Evolutionary conservation across 805 yeast genomes (phyloP).

Genomic region (Saturnispora dispora): DNA sequence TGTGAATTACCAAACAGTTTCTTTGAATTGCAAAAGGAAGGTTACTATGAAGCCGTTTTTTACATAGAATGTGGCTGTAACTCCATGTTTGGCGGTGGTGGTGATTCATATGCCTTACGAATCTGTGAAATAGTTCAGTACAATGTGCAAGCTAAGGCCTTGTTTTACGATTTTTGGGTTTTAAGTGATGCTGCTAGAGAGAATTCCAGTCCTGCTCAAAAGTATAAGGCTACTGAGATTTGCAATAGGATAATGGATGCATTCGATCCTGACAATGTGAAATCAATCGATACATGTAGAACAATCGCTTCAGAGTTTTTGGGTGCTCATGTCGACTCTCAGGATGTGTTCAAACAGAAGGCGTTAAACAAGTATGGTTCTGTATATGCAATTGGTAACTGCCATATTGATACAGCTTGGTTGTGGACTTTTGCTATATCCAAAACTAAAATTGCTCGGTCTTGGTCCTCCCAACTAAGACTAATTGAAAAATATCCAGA

Average conservation of each 20-base stretch:
- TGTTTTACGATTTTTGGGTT: constrained; percentile 77
- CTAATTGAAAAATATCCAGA: constrained; percentile 85
- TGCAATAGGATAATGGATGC: constrained; percentile 75
- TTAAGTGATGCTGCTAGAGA: constrained; percentile 89
- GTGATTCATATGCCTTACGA: constrained; percentile 54
- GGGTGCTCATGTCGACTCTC: constrained; percentile 57
- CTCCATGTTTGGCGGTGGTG: constrained; percentile 74
- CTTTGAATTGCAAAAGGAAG: constrained; percentile 21
- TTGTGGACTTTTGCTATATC: constrained; percentile 99
- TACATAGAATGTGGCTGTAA: constrained; percentile 89
- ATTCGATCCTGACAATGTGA: constrained; percentile 63
- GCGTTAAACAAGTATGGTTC: constrained; percentile 34
- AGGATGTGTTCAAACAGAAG: constrained; percentile 48
- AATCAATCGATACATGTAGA: constrained; percentile 54
- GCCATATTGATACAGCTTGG: constrained; percentile 99
- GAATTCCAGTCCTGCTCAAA: constrained; percentile 65
- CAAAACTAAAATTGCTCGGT: constrained; percentile 81
- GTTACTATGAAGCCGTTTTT: constrained; percentile 47
- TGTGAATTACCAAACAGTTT: constrained; percentile 56
- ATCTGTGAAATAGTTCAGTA: constrained; percentile 77
- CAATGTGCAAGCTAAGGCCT: constrained; percentile 67
- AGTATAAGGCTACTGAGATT: constrained; percentile 71
- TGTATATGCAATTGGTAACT: constrained; percentile 85
- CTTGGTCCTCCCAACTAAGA: constrained; percentile 90
- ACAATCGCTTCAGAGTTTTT: constrained; percentile 52